Evolutionary conservation across 495 filamentous ascomycete genomes (phyloP), one percentile per base, ranked within the genome.

Genomic region (Podospora tetraspora): DNA sequence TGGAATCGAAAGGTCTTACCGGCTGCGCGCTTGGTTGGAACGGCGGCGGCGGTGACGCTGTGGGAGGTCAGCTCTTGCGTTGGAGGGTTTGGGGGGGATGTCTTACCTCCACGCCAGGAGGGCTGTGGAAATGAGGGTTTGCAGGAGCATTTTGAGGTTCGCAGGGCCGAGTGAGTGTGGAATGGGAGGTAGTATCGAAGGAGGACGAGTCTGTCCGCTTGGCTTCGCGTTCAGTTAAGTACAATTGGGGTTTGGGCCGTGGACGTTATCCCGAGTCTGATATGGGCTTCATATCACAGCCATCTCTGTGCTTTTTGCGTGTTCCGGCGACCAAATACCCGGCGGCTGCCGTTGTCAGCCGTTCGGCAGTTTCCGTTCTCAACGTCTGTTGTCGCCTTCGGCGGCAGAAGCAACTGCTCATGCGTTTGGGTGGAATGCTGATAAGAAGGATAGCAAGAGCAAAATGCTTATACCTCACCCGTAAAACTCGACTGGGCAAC

Each of bases 1-100:
- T 66, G 63, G 71, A 73, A 70, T 21, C 67, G 70, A 43, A 73
- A 73, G 3, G 59, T 68, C 63, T 73, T 73, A 56, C 59, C 66
- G n/a, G 63, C 10, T 1, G 27, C 62, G 0, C 27, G 23, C 7
- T 43, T 56, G 43, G 16, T 52, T 1, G 57, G 27, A 61, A 72
- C 29, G 25, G 65, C 63, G 32, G 63, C 68, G 37, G 71, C 68
- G 29, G 69, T 69, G 66, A 69, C 63, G 69, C 71, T 73, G 52
- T 5, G 21, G 2, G 21, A 6, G 13, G 57, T 62, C 34, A 69
- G 58, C n/a, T 13, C n/a, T 7, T 30, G 24, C 25, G 3, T 58
- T 5, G n/a, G 3, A 16, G 13, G 8, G 1, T 43, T 22, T 0
- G 16, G 25, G 3, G 16, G 30, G 16, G 32, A 29, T 63, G 9